Evolutionary conservation across 2,329 filamentous ascomycete genomes (phyloP), one percentile per base, ranked within the genome.

Genomic region (Coniella lustricola): DNA sequence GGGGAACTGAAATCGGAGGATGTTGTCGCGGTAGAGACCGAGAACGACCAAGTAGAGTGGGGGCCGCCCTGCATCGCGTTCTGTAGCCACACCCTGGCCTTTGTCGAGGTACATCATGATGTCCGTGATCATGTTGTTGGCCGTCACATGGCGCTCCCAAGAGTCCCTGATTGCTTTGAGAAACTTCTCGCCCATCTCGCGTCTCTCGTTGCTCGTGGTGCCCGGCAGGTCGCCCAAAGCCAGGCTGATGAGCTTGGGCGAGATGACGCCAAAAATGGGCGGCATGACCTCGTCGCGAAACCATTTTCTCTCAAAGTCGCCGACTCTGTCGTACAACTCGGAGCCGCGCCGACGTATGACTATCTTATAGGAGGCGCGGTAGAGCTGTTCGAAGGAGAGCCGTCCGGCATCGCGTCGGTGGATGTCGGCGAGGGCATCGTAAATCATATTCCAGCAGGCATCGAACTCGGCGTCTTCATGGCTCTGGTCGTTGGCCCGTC

Each of bases 71-170:
- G 14, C 20, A 51, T 82, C 79, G 5, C 68, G 60, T 54, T 94
- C 89, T 32, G 82, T 74, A 43, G 82, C 85, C 60, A 87, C 90
- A 22, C 16, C 38, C 13, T 31, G 22, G 13, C 90, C 84, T 43
- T 90, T 85, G 62, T 98, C 91, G 74, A 98, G 88, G 62, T 96
- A 96, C 90, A 97, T 96, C 44, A 97, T 75, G 29, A 97, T 89
- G 64, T 97, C 93, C 3, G 90, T 90, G 44, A 89, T 84, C 91
- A 97, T 97, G 62, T 89, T 90, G 87, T 95, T 95, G 38, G 87
- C 90, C 49, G 87, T 79, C 62, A 90, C 87, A 62, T 98, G 90
- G 54, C 94, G 86, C 52, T 90, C 81, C 89, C 90, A 98, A 2
- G 84, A 81, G 50, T 82, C 75, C 57, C 85, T 85, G 13, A 97